Base-by-base conservation (phyloP, 179 eudicot species). In the Drosera spatulata region DNA sequence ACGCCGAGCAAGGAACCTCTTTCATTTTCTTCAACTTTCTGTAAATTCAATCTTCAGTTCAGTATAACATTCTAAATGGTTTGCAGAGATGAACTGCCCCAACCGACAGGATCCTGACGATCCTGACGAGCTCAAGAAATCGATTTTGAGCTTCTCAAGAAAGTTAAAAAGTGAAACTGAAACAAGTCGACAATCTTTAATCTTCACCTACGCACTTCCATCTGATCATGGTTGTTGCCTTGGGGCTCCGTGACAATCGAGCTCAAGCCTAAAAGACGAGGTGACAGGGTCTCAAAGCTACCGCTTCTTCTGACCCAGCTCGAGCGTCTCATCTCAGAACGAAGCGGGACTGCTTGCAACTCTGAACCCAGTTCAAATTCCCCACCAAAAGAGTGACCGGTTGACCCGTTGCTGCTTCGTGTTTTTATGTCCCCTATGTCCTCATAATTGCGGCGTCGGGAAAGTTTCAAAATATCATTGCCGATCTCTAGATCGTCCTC, bases 401-500 rank as follows among this genome's bases (percentile, higher is more conserved):
- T 41, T 2, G 73, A 62, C 33, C 73, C 73, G 10, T 81, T 77
- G 53, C 67, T 67, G 15, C 71, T 77, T 53, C 85, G 71, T 53
- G 71, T 75, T 55, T 79, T 74, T 8, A 73, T 47, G 61, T 80
- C 85, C 13, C 75, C 85, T 10, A 65, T 45, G 40, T 74, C 82
- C 59, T 73, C 71, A 66, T 68, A 68, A 41, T 80, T 72, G 57
- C 62, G 80, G 41, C 81, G 78, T 59, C 76, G 88, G 60, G 88
- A 85, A 48, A 85, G 61, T 66, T 85, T 85, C 64, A 82, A 55
- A 45, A 85, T 70, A 70, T 85, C 91, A 46, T 76, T 76, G 0
- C 85, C 83, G 11, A 82, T 85, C 44, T 78, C 91, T 10, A 79
- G 66, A 66, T 85, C 84, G 41, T 82, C 88, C 73, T 85, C 91